phyloP scores from a whole-genome alignment of 352 stramenopile genomes.

The Vaucheria bursata region DNA sequence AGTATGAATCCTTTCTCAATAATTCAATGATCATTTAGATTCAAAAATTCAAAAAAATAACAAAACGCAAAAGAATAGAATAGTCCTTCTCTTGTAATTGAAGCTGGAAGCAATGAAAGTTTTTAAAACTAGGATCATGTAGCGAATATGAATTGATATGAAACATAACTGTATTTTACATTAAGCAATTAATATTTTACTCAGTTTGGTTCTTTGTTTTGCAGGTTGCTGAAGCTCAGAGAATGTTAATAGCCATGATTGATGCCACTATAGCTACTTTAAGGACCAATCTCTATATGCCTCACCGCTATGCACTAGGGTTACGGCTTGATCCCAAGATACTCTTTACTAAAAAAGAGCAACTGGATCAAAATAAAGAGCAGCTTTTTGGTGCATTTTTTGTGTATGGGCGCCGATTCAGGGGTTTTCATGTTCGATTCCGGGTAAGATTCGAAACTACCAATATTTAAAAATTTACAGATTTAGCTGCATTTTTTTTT shows the following conservation, averaged over 20 bases:
- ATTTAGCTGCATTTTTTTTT: background rate
- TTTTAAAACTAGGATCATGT: too few relatives aligned
- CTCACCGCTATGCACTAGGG: slow-evolving; percentile 69
- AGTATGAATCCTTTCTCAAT: too few relatives aligned
- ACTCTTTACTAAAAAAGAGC: slow-evolving; percentile 52
- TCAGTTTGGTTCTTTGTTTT: slow-evolving; percentile 11
- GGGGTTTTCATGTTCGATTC: slow-evolving; percentile 95
- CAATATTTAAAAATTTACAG: too few relatives aligned
- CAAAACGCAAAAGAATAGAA: too few relatives aligned
- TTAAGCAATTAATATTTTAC: too few relatives aligned
- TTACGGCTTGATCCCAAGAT: slow-evolving; percentile 65
- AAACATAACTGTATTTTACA: too few relatives aligned
- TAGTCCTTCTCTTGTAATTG: too few relatives aligned
- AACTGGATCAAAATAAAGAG: slow-evolving; percentile 2
- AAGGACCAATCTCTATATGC: slow-evolving; percentile 70
- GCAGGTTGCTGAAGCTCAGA: background rate
- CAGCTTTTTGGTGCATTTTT: slow-evolving; percentile 84
- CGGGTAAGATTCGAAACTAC: too few relatives aligned
- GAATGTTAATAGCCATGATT: slow-evolving; percentile 30
- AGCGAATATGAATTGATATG: too few relatives aligned
- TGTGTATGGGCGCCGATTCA: slow-evolving; percentile 86
- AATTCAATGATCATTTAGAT: too few relatives aligned
- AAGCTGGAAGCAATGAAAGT: too few relatives aligned
- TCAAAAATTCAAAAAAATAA: too few relatives aligned
- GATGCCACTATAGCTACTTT: slow-evolving; percentile 45